Base-by-base conservation (phyloP, 192 early-diverging fungal species). In the Podochytrium sp. region DNA sequence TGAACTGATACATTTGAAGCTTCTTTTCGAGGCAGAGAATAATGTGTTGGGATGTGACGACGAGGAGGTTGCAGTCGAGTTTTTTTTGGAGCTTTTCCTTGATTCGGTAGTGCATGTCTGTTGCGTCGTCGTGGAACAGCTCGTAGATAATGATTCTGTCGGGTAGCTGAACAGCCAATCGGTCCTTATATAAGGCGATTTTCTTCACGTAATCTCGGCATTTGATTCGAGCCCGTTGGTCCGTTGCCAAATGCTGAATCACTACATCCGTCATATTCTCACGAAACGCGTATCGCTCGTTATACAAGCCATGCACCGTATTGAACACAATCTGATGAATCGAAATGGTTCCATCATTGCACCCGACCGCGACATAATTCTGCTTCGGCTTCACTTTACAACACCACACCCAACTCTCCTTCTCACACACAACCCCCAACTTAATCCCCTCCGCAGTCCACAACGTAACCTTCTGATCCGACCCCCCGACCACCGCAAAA, bases 261-360 rank as follows among this genome's bases (percentile, higher is more conserved):
- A 89, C 84, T 7, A 89, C 84, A 74, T 89, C 87, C 30, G 87
- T 89, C 81, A 89, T 78, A 61, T 83, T 87, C 42, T 85, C 81
- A 12, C 87, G 73, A 65, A 70, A 89, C 0, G 86, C 87, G 49
- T 87, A 89, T 14, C 84, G 77, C 59, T 88, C 86, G 53, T 83
- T 69, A 76, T 86, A 84, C n/a, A 87, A 78, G 3, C 80, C 87
- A 58, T 86, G 84, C 23, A 89, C 87, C 2, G 85, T 87, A 33
- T 86, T 81, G 72, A 87, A 87, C 23, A 79, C 47, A 6, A 89
- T 71, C 60, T 87, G 85, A 52, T 81, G 78, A 16, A 89, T 33
- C 3, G 82, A 65, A 7, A 89, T 75, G 6, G 81, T 83, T 7
- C 87, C 87, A 71, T 89, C 86, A 57, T 85, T 74, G 59, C 75